A percentile compares a stretch with the other conserved stretches of the same genome.
Evolutionary conservation across 108 stramenopile species (phyloP).

Genomic region (Parmales sp.): DNA sequence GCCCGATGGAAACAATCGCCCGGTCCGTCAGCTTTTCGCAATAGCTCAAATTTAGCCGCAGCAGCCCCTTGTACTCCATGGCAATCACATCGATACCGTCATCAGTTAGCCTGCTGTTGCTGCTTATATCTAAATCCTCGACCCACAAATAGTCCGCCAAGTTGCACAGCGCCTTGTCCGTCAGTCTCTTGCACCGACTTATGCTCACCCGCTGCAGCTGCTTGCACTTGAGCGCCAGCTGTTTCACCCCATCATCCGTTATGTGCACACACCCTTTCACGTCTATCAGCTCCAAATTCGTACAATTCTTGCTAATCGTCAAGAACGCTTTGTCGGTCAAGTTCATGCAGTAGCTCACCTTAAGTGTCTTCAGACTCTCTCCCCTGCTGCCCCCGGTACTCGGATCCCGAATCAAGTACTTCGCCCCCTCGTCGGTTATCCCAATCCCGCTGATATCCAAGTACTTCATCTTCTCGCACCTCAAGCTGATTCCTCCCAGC

Average conservation of each 20-base stretch:
- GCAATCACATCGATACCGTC: constrained; percentile 7
- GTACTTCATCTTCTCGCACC: neutral
- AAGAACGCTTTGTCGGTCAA: constrained; percentile 1
- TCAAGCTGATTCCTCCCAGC: neutral
- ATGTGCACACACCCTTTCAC: constrained; percentile 2
- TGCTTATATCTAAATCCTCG: constrained; percentile 20
- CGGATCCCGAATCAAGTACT: neutral
- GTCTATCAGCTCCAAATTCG: neutral
- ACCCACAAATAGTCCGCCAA: constrained; percentile 23
- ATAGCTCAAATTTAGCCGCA: neutral
- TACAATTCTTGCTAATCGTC: neutral
- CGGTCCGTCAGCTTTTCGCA: constrained; percentile 14
- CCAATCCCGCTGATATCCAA: constrained; percentile 4
- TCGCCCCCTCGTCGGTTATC: constrained; percentile 8
- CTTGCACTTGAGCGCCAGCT: constrained; percentile 14
- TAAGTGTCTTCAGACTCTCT: neutral
- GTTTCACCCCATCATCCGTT: constrained; percentile 1
- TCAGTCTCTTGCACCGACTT: constrained; percentile 9
- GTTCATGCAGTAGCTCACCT: neutral
- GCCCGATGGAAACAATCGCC: neutral
- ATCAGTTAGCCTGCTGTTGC: constrained; percentile 7
- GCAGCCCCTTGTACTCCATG: constrained; percentile 11
- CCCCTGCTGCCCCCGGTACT: neutral
- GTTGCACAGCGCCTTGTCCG: constrained; percentile 20
- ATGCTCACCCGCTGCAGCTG: constrained; percentile 9